Conservation (phyloP, 805 yeast genomes). For the Grigorovia jiainica region DNA sequence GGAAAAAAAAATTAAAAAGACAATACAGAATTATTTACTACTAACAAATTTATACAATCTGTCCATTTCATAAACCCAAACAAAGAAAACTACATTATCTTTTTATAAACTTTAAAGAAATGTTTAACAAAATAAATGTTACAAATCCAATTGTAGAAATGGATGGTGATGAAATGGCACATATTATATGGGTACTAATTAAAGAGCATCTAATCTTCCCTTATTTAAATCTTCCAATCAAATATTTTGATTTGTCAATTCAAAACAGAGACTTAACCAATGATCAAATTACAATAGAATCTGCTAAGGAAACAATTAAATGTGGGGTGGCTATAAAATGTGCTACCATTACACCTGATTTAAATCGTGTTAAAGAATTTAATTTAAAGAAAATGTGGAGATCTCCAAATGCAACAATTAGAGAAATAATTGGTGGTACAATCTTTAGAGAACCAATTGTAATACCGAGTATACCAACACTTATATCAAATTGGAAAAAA, state of each 20-base stretch:
- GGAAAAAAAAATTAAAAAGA: too few relatives aligned
- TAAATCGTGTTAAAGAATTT: constrained; percentile 88
- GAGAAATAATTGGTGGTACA: constrained; percentile 93
- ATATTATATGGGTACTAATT: constrained; percentile 90
- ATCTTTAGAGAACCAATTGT: constrained; percentile 96
- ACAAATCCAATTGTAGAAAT: constrained; percentile 95
- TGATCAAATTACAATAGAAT: constrained; percentile 80
- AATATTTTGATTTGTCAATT: constrained; percentile 86
- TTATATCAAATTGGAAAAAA: constrained; percentile 86
- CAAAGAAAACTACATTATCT: too few relatives aligned
- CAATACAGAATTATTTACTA: too few relatives aligned
- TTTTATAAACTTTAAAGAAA: too few relatives aligned
- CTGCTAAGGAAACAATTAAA: constrained; percentile 81
- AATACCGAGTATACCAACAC: constrained; percentile 77
- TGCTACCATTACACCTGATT: constrained; percentile 98
- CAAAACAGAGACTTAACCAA: constrained; percentile 79
- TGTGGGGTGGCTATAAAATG: constrained; percentile 93
- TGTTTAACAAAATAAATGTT: too few relatives aligned
- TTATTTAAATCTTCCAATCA: constrained; percentile 75
- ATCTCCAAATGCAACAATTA: constrained; percentile 93
- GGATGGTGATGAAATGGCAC: constrained; percentile 97
- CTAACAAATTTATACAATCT: too few relatives aligned
- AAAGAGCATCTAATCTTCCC: constrained; percentile 80
- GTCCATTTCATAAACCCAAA: too few relatives aligned
- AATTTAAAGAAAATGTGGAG: constrained; percentile 92